These are phyloP conservation scores for Parachaetomium inaequale DNA, from an alignment of 495 filamentous ascomycete species.

Conservation along the genomic window DNA sequence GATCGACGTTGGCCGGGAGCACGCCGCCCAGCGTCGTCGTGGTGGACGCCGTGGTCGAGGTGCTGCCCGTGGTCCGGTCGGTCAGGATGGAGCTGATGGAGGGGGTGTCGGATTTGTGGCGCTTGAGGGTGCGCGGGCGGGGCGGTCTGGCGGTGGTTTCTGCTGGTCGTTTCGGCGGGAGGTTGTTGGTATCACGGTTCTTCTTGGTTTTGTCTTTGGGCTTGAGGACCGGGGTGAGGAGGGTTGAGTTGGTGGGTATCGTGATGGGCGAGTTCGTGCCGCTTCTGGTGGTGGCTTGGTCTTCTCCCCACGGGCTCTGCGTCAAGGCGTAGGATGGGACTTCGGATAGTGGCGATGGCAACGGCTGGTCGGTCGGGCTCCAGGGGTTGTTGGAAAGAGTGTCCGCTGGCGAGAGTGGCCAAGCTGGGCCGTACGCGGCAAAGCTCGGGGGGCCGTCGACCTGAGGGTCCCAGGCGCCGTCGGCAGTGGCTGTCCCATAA, in stretches of 20 bases:
- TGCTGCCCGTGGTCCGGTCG: not conserved
- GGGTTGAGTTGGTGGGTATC: not conserved
- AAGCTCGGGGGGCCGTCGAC: not conserved
- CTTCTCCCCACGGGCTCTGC: not conserved
- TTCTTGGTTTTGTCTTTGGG: not conserved
- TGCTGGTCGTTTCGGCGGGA: not conserved
- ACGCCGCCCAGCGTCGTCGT: slow-evolving; percentile 5
- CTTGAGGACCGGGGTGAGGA: not conserved
- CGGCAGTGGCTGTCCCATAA: not conserved
- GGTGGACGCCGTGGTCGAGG: not conserved
- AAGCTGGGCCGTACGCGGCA: not conserved
- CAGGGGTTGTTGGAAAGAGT: not conserved
- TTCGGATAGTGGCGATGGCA: slow-evolving; percentile 17
- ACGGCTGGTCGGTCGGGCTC: not conserved
- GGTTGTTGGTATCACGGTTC: not conserved
- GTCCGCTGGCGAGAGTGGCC: not conserved
- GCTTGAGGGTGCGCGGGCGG: not conserved
- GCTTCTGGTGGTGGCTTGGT: not conserved
- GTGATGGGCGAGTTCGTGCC: not conserved
- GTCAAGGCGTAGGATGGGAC: not conserved
- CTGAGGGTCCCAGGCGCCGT: not conserved
- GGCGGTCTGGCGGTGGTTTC: not conserved
- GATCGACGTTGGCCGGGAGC: slow-evolving; percentile 18
- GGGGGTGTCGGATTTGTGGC: not conserved
- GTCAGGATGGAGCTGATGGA: not conserved